Evolutionary conservation across 805 yeast genomes (phyloP).

Genomic region (Debaryomyces prosopidis): DNA sequence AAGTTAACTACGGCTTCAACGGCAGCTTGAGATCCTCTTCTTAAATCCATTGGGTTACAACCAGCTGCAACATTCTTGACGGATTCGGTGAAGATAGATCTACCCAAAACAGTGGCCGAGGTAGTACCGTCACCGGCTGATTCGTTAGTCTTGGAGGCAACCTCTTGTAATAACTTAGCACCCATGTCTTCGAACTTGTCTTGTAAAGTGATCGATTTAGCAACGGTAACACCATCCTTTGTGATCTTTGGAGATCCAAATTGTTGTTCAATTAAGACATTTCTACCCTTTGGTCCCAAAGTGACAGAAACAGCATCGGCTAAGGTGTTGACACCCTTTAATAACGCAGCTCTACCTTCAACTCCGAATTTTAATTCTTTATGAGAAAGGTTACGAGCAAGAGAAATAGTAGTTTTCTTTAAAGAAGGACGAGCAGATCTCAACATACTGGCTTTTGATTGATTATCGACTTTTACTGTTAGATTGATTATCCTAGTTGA

Average conservation of each 20-base stretch:
- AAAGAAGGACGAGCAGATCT: constrained; percentile 49
- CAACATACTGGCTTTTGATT: constrained; percentile 35
- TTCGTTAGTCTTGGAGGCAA: constrained; percentile 95
- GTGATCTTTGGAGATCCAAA: constrained; percentile 98
- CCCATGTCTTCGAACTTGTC: constrained; percentile 97
- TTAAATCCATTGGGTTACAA: constrained; percentile 96
- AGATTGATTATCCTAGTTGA: neutral
- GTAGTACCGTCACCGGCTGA: constrained; percentile 99
- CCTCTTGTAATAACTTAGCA: constrained; percentile 92
- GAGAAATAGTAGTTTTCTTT: constrained; percentile 37
- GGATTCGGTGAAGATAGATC: constrained; percentile 91
- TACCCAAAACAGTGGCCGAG: constrained; percentile 93
- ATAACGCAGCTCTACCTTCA: constrained; percentile 92
- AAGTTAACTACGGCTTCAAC: constrained; percentile 89
- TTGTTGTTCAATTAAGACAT: constrained; percentile 93
- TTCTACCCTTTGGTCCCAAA: constrained; percentile 97
- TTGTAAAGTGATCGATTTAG: constrained; percentile 74
- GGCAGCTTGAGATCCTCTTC: constrained; percentile 97
- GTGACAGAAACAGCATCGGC: constrained; percentile 98
- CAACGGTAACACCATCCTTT: constrained; percentile 98
- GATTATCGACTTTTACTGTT: neutral
- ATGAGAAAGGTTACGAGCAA: constrained; percentile 62
- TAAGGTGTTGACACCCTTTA: constrained; percentile 90
- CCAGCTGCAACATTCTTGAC: constrained; percentile 98
- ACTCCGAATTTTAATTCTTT: constrained; percentile 96